A percentile compares a stretch with the other conserved stretches of the same genome.
Conservation (phyloP, 2,329 filamentous ascomycete genomes). For the Chaetomium strumarium region DNA sequence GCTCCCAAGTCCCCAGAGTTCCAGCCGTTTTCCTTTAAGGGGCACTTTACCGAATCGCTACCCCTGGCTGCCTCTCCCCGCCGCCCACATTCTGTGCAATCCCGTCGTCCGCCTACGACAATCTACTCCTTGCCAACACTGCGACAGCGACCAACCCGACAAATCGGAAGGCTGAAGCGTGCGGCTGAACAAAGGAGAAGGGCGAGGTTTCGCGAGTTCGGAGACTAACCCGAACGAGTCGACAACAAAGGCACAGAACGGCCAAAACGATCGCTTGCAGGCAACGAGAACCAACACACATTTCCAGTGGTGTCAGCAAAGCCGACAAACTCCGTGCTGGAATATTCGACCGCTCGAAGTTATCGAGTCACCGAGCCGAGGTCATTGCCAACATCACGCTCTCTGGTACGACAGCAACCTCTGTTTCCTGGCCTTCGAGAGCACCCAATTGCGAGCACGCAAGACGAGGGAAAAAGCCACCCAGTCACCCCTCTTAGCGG, state of each 20-base stretch:
- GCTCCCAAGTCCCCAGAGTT: conserved; percentile 3
- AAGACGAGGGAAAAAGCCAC: neutral
- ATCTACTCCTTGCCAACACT: conserved; percentile 3
- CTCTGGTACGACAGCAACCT: neutral
- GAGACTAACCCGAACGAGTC: conserved; percentile 4
- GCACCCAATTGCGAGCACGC: neutral
- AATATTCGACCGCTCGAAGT: neutral
- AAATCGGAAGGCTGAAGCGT: neutral
- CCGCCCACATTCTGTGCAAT: conserved; percentile 17
- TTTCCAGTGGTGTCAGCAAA: neutral
- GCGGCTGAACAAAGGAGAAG: conserved; percentile 12
- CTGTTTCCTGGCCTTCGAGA: neutral
- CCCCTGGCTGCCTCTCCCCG: conserved; percentile 19
- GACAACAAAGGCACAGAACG: conserved; percentile 9
- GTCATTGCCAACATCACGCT: neutral
- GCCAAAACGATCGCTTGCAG: neutral
- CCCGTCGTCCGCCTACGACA: conserved; percentile 2
- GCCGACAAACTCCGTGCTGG: neutral
- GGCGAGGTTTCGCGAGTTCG: conserved; percentile 1
- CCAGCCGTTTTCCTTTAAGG: conserved; percentile 12
- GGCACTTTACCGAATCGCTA: conserved; percentile 10
- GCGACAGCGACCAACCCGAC: conserved; percentile 2
- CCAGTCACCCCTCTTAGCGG: conserved; percentile 1
- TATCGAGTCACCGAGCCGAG: neutral
- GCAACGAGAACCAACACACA: neutral